phyloP scores from a whole-genome alignment of 1,139 yeast species.

The Yamadazyma spencermartinsiae region DNA sequence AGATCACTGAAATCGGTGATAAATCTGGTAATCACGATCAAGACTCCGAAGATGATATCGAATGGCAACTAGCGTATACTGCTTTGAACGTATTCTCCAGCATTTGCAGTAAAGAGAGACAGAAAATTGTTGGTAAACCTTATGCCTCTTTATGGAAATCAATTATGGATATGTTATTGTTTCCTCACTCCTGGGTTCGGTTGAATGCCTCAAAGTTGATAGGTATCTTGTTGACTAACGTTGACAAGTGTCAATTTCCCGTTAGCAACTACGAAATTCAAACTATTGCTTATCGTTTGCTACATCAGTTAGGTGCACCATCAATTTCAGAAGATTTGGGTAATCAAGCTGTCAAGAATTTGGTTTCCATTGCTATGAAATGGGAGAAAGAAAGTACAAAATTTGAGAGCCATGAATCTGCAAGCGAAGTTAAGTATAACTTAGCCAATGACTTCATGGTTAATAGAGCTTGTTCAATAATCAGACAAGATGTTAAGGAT shows the following conservation, averaged over 20 bases:
- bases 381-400: conserved; percentile 56
- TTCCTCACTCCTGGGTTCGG: conserved; percentile 93
- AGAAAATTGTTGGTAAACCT: conserved; percentile 27
- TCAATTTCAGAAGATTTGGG: conserved; percentile 65
- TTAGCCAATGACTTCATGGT: conserved; percentile 65
- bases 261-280: conserved; percentile 49
- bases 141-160: conserved; percentile 51
- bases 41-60: conserved; percentile 34
- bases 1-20: conserved; percentile 39
- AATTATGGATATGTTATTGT: conserved; percentile 59
- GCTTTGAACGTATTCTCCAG: conserved; percentile 57
- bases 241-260: conserved; percentile 34
- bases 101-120: conserved; percentile 31
- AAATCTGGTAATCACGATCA: conserved; percentile 26
- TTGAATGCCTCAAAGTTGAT: conserved; percentile 64
- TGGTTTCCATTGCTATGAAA: conserved; percentile 58
- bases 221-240: conserved; percentile 48
- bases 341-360: conserved; percentile 63
- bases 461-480: conserved; percentile 56
- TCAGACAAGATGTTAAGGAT: conserved; percentile 62
- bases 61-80: conserved; percentile 80
- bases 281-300: conserved; percentile 61
- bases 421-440: conserved; percentile 25
- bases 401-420: conserved; percentile 30
- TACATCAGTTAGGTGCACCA: conserved; percentile 85